These are phyloP conservation scores for Volvox reticuliferus DNA, from an alignment of 139 green algal species.

Conservation along the genomic window DNA sequence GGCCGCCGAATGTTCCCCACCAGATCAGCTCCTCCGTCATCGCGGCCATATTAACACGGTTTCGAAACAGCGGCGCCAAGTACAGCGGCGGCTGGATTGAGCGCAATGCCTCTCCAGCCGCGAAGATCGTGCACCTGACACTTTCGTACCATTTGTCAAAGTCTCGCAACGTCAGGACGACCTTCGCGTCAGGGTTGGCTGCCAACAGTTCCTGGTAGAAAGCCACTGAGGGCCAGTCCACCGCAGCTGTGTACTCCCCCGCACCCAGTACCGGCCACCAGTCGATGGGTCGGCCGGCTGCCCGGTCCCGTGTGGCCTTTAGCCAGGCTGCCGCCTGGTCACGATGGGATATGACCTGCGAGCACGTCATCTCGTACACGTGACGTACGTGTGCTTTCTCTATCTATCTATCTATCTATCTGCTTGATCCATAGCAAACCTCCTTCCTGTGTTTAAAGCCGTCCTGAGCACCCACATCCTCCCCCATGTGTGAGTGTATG, in stretches of 20 bases:
- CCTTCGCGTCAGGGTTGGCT: constrained; percentile 28
- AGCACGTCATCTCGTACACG: too few relatives aligned
- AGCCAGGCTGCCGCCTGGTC: background rate
- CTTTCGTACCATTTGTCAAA: constrained; percentile 48
- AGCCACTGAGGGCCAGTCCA: constrained; percentile 30
- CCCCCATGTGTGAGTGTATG: too few relatives aligned
- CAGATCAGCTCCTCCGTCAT: constrained; percentile 38
- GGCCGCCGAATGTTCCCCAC: constrained; percentile 1
- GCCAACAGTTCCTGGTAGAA: constrained; percentile 40
- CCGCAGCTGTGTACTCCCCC: background rate
- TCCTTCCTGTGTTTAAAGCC: too few relatives aligned
- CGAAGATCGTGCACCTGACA: constrained; percentile 17
- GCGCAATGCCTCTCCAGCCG: background rate
- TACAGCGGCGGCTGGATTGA: background rate
- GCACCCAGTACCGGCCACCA: background rate
- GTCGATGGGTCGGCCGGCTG: constrained; percentile 6
- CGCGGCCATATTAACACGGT: too few relatives aligned
- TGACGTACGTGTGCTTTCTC: too few relatives aligned
- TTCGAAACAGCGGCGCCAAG: background rate
- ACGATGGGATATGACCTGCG: background rate
- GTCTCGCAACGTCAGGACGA: constrained; percentile 45
- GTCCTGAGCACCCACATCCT: too few relatives aligned
- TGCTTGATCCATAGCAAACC: too few relatives aligned
- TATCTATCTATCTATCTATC: too few relatives aligned
- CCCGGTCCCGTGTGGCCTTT: background rate